phyloP scores from a whole-genome alignment of 2,329 filamentous ascomycete species.

The Penicillium sp. region DNA sequence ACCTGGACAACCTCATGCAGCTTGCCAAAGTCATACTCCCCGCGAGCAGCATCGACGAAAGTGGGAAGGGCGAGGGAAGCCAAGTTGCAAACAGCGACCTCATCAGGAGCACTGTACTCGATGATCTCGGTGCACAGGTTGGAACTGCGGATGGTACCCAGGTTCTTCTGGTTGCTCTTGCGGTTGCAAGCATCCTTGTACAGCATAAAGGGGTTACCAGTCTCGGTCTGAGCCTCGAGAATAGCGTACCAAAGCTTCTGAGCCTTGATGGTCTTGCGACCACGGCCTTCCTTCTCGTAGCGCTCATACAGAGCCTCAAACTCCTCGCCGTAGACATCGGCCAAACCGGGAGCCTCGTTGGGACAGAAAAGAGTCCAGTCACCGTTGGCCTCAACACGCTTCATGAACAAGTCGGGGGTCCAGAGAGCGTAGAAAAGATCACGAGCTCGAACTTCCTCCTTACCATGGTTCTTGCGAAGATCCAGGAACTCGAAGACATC shows the following conservation, averaged over 20 bases:
- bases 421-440: constrained; percentile 97
- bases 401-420: constrained; percentile 99
- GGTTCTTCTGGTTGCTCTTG: constrained; percentile 99
- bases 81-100: constrained; percentile 97
- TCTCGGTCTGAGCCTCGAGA: constrained; percentile 96
- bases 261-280: constrained; percentile 86
- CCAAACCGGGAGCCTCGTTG: constrained; percentile 89
- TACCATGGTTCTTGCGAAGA: constrained; percentile 97
- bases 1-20: constrained; percentile 91
- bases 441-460: constrained; percentile 94
- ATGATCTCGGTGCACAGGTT: constrained; percentile 99
- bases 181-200: constrained; percentile 98
- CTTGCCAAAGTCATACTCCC: constrained; percentile 91
- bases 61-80: constrained; percentile 89
- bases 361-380: constrained; percentile 99
- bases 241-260: constrained; percentile 99
- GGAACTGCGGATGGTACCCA: constrained; percentile 96
- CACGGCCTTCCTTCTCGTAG: constrained; percentile 83
- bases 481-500: constrained; percentile 98
- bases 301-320: constrained; percentile 88
- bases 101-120: constrained; percentile 94
- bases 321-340: constrained; percentile 95
- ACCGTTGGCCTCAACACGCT: constrained; percentile 93
- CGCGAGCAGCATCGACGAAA: constrained; percentile 80
- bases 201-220: constrained; percentile 97